Conservation (phyloP, 2,329 filamentous ascomycete species). For the Alternaria sp. region DNA sequence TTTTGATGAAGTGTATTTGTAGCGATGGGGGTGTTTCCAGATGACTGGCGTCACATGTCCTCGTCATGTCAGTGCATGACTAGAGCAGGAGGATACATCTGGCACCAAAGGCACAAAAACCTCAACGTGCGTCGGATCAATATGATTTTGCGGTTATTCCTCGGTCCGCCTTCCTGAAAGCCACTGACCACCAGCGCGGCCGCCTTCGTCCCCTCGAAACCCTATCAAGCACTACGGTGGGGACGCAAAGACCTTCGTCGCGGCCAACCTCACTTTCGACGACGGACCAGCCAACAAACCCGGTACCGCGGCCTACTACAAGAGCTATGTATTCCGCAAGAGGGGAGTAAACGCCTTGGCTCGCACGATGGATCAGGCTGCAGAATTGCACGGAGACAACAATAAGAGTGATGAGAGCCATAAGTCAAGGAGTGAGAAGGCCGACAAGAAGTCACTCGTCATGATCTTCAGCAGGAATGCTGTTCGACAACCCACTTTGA, state of each 20-base stretch:
- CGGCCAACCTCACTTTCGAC: neutral
- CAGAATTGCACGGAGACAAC: no score
- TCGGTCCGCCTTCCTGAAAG: slow-evolving; percentile 71
- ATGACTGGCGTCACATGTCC: slow-evolving; percentile 5
- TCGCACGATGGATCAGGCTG: neutral
- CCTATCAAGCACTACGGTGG: neutral
- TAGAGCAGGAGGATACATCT: slow-evolving; percentile 7
- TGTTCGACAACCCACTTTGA: neutral
- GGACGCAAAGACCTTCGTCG: neutral
- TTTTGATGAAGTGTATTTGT: slow-evolving; percentile 11
- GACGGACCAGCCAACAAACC: neutral
- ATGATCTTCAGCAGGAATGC: neutral
- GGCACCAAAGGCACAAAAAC: slow-evolving; percentile 12
- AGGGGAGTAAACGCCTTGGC: neutral
- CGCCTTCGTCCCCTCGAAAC: neutral
- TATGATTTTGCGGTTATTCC: slow-evolving; percentile 64
- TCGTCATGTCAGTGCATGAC: slow-evolving; percentile 5
- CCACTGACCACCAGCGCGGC: slow-evolving; percentile 82
- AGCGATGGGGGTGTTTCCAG: slow-evolving; percentile 2
- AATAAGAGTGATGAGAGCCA: no score
- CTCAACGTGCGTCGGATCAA: slow-evolving; percentile 85
- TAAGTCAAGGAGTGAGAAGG: neutral
- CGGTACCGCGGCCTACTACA: neutral
- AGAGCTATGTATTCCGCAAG: neutral
- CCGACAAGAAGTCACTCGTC: neutral